These are phyloP conservation scores for Candida sanyiensis DNA, from an alignment of 805 yeast genomes.

Conservation along the genomic window DNA sequence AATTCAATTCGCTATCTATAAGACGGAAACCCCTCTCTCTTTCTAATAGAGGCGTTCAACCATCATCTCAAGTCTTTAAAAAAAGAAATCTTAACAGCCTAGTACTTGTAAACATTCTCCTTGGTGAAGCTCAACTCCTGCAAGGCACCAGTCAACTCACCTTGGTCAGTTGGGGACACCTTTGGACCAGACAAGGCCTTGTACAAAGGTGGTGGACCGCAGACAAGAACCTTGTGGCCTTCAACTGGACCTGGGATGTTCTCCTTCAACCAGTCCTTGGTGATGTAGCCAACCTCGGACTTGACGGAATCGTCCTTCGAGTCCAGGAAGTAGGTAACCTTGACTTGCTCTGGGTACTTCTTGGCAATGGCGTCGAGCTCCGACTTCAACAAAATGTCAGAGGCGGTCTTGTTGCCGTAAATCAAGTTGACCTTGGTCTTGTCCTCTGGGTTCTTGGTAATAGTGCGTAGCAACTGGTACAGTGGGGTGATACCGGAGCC, in stretches of 20 bases:
- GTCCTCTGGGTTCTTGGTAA: conserved; percentile 76
- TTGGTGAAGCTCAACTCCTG: conserved; percentile 83
- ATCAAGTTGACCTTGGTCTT: conserved; percentile 80
- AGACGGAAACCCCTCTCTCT: no score
- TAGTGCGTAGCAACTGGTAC: conserved; percentile 76
- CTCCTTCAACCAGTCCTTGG: conserved; percentile 62
- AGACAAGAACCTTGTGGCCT: conserved; percentile 72
- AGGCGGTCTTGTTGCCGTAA: conserved; percentile 72
- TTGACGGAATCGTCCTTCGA: conserved; percentile 38
- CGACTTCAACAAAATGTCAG: conserved; percentile 75
- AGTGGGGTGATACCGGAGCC: conserved; percentile 97
- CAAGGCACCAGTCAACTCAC: conserved; percentile 84
- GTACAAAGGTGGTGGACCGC: conserved; percentile 95
- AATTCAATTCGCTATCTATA: no score
- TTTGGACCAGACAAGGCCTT: conserved; percentile 82
- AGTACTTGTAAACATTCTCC: conserved; percentile 87
- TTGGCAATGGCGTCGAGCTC: conserved; percentile 68
- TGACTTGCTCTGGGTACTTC: conserved; percentile 72
- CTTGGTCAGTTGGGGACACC: conserved; percentile 86
- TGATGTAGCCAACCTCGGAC: conserved; percentile 71
- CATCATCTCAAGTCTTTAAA: no score
- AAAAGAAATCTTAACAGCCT: conserved; percentile 15
- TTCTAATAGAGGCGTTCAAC: no score
- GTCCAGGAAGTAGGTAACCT: conserved; percentile 76
- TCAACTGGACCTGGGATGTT: conserved; percentile 63